A percentile compares a stretch with the other conserved stretches of the same genome.
Conservation (phyloP, 2,329 filamentous ascomycete species). For the Ceratocystiopsis minuta region DNA sequence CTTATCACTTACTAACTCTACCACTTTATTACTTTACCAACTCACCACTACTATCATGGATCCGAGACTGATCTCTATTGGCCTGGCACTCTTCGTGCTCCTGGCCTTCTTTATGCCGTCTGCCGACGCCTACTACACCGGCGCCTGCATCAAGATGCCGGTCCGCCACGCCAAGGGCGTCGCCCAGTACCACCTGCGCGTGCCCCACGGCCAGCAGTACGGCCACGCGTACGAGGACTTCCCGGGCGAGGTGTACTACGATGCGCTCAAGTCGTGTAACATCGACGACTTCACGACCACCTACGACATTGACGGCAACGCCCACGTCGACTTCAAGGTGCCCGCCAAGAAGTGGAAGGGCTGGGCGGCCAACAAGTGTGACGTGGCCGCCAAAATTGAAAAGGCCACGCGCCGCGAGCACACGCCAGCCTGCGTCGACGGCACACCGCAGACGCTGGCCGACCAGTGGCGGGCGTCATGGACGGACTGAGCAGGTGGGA, state of each 20-base stretch:
- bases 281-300: not conserved
- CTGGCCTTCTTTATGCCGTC: not conserved
- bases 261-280: not conserved
- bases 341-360: not conserved
- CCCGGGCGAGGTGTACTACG: not conserved
- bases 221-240: not conserved
- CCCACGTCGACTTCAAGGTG: conserved; percentile 1
- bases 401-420: not conserved
- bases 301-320: conserved; percentile 1
- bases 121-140: not conserved
- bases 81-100: not conserved
- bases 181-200: not conserved
- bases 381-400: not conserved
- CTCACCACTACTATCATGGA: too few species aligned
- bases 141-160: not conserved
- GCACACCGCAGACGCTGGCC: not conserved
- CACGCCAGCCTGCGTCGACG: not conserved
- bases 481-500: too few species aligned
- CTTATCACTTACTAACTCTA: not conserved
- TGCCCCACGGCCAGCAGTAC: not conserved
- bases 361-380: not conserved
- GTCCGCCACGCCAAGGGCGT: not conserved
- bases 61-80: too few species aligned
- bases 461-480: not conserved
- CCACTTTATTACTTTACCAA: too few species aligned